Conservation (phyloP, 1,284 basidiomycete genomes). For the Cryptococcus sp. region DNA sequence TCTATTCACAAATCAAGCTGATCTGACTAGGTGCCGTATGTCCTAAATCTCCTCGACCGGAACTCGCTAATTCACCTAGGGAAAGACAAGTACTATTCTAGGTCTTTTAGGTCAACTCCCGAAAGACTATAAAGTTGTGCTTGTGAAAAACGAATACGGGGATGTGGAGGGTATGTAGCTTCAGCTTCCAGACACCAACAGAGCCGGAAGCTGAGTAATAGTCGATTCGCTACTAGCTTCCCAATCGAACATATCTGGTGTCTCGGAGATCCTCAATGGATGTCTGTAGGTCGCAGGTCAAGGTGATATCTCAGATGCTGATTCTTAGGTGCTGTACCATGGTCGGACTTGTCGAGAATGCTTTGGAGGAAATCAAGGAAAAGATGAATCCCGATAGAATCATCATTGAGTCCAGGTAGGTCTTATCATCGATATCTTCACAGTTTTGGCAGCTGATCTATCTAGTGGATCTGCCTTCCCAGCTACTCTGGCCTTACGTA, state of each 20-base stretch:
- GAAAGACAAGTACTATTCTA: constrained; percentile 64
- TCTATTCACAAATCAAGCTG: no score
- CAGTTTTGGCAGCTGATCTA: background rate
- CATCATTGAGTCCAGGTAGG: constrained; percentile 86
- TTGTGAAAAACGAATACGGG: constrained; percentile 61
- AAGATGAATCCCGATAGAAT: constrained; percentile 78
- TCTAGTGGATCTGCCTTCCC: constrained; percentile 65
- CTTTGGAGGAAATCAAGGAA: constrained; percentile 80
- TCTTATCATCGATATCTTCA: constrained; percentile 9
- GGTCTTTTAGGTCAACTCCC: constrained; percentile 72
- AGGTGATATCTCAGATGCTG: background rate
- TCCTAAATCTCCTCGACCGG: background rate
- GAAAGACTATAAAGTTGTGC: constrained; percentile 69
- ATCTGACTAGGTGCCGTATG: constrained; percentile 29
- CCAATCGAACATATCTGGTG: constrained; percentile 73
- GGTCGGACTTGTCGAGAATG: constrained; percentile 85
- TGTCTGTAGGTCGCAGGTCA: constrained; percentile 63
- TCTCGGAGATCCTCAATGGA: constrained; percentile 86
- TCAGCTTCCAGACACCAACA: background rate
- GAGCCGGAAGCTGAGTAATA: constrained; percentile 30
- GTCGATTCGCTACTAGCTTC: constrained; percentile 83
- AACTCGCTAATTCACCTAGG: constrained; percentile 20
- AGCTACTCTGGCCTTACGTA: constrained; percentile 84
- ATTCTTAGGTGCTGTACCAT: constrained; percentile 73
- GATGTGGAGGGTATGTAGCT: constrained; percentile 41